phyloP scores from a whole-genome alignment of 768 basidiomycete species.

The Hydnomerulius pinastri region DNA sequence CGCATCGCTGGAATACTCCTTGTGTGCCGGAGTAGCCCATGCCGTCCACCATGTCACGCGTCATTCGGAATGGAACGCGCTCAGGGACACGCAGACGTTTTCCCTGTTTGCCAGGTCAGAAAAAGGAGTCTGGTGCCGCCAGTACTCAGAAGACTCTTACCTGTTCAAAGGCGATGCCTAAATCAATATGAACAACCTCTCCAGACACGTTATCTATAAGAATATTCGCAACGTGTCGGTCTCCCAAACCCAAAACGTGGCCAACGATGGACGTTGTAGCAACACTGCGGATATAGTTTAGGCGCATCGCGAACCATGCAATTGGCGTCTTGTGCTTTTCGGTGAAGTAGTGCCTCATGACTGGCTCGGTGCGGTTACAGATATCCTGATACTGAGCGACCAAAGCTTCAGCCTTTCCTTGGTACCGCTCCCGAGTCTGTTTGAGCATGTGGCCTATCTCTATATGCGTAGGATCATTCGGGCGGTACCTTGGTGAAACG shows the following conservation, averaged over 20 bases:
- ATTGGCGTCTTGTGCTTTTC: constrained; percentile 87
- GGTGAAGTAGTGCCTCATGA: constrained; percentile 93
- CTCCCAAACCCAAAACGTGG: constrained; percentile 88
- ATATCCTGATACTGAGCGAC: constrained; percentile 38
- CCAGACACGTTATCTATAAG: constrained; percentile 81
- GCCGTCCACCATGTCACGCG: constrained; percentile 91
- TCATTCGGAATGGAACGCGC: constrained; percentile 92
- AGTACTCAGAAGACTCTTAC: constrained; percentile 41
- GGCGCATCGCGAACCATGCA: constrained; percentile 88
- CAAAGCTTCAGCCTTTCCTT: constrained; percentile 32
- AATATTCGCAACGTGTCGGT: constrained; percentile 92
- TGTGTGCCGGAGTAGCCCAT: constrained; percentile 88
- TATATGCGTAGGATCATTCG: constrained; percentile 46
- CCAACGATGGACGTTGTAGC: constrained; percentile 95
- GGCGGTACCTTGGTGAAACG: constrained; percentile 57
- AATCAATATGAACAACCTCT: constrained; percentile 93
- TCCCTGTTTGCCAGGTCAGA: constrained; percentile 52
- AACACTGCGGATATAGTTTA: constrained; percentile 89
- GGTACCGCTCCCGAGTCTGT: constrained; percentile 33
- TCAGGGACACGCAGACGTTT: constrained; percentile 79
- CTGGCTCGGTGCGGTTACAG: constrained; percentile 64
- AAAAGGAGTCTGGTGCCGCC: neutral
- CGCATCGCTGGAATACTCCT: constrained; percentile 93
- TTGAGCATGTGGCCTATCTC: constrained; percentile 35
- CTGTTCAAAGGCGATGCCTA: constrained; percentile 96